Evolutionary conservation across 345 rosid genomes (phyloP).

Genomic region (Eucalyptus sp.): DNA sequence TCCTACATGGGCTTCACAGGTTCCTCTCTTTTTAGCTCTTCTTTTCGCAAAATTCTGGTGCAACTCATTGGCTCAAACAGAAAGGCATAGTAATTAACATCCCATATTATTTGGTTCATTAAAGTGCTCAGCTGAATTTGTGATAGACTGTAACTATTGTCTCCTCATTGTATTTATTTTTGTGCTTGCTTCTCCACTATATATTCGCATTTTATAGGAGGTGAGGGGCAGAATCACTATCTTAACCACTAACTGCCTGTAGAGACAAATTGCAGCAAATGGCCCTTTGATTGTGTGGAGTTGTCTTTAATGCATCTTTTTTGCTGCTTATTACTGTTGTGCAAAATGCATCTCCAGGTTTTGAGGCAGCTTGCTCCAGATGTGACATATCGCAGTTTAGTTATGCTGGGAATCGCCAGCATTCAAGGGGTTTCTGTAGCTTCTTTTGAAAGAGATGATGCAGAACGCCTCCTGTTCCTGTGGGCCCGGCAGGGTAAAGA

Average conservation of each 20-base stretch:
- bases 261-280: neutral
- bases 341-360: conserved; percentile 30
- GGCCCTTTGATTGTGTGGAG: neutral
- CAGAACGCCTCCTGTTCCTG: conserved; percentile 86
- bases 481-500: conserved; percentile 37
- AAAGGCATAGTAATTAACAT: neutral
- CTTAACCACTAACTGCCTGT: neutral
- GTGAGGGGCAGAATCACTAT: neutral
- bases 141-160: neutral
- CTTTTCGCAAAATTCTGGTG: neutral
- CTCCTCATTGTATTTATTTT: neutral
- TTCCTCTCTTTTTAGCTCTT: conserved; percentile 2
- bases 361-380: conserved; percentile 95
- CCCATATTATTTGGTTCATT: neutral
- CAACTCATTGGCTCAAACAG: neutral
- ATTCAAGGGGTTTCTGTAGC: conserved; percentile 96
- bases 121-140: neutral
- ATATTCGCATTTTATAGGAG: neutral
- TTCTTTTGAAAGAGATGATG: conserved; percentile 94
- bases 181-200: neutral
- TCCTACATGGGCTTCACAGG: conserved; percentile 99
- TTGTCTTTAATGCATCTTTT: neutral
- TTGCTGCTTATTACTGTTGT: neutral
- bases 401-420: conserved; percentile 87
- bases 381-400: conserved; percentile 77